These are phyloP conservation scores for Agastache rugosa DNA, from an alignment of 257 asterid species.

Conservation along the genomic window DNA sequence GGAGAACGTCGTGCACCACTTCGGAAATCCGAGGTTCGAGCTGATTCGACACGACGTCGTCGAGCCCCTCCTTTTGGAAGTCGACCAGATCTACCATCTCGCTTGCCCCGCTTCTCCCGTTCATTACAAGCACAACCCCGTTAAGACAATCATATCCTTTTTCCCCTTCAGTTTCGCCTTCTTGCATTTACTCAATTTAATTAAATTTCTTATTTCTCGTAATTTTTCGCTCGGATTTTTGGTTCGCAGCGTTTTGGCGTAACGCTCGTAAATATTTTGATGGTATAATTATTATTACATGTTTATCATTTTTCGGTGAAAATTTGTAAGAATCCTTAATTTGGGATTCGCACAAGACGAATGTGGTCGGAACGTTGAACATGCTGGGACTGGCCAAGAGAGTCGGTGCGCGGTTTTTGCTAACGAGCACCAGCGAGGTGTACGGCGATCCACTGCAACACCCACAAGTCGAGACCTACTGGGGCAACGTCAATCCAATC, in stretches of 20 bases:
- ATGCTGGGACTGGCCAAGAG: slow-evolving; percentile 99
- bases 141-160: slow-evolving; percentile 96
- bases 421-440: slow-evolving; percentile 98
- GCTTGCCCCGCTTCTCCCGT: slow-evolving; percentile 99
- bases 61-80: slow-evolving; percentile 85
- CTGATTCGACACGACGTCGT: slow-evolving; percentile 98
- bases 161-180: background rate
- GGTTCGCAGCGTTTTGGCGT: too few species aligned
- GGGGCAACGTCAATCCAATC: slow-evolving; percentile 99
- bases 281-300: too few species aligned
- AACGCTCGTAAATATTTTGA: too few species aligned
- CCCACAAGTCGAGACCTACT: slow-evolving; percentile 94
- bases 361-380: slow-evolving; percentile 97
- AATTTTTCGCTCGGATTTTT: background rate
- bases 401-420: slow-evolving; percentile 96
- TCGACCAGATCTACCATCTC: slow-evolving; percentile 98
- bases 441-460: slow-evolving; percentile 95
- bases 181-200: background rate
- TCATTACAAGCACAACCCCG: slow-evolving; percentile 96
- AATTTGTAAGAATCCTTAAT: slow-evolving; percentile 43
- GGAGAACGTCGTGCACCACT: slow-evolving; percentile 90
- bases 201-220: too few species aligned
- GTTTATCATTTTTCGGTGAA: too few species aligned
- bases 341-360: slow-evolving; percentile 78
- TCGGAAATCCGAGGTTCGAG: slow-evolving; percentile 85